Evolutionary conservation across 306 rosid species (phyloP).

Genomic region (Castanopsis chinensis): DNA sequence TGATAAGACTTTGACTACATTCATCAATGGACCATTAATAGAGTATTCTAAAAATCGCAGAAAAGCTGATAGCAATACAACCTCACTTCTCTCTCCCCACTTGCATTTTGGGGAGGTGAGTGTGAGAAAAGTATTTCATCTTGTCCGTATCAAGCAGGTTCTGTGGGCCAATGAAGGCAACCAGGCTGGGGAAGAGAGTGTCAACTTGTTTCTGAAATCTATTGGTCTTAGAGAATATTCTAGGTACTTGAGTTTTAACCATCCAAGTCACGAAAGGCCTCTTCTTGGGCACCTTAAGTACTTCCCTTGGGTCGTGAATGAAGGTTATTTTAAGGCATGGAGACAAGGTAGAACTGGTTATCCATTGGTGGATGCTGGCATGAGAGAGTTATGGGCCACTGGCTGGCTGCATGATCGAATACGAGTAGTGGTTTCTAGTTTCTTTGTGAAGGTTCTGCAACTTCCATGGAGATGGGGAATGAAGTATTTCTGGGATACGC

Average conservation of each 20-base stretch:
- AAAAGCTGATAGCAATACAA: constrained; percentile 93
- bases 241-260: constrained; percentile 85
- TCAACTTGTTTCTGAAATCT: constrained; percentile 79
- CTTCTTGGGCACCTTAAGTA: constrained; percentile 82
- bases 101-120: constrained; percentile 97
- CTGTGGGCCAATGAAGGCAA: constrained; percentile 91
- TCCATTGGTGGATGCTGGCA: constrained; percentile 97
- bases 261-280: constrained; percentile 86
- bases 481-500: constrained; percentile 99
- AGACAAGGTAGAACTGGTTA: constrained; percentile 98
- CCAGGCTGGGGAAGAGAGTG: constrained; percentile 85
- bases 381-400: constrained; percentile 98
- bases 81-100: constrained; percentile 94
- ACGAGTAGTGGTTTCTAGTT: constrained; percentile 91
- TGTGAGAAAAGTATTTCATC: constrained; percentile 91
- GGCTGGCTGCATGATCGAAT: constrained; percentile 97
- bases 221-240: constrained; percentile 93
- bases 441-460: constrained; percentile 93
- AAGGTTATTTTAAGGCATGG: constrained; percentile 84
- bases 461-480: constrained; percentile 99
- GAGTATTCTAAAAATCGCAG: constrained; percentile 82
- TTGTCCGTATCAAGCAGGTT: constrained; percentile 91
- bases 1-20: constrained; percentile 78
- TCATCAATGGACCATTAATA: constrained; percentile 80
- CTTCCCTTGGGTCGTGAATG: constrained; percentile 81